These are phyloP conservation scores for Bassia scoparia DNA, from an alignment of 148 eudicot genomes.

Conservation along the genomic window DNA sequence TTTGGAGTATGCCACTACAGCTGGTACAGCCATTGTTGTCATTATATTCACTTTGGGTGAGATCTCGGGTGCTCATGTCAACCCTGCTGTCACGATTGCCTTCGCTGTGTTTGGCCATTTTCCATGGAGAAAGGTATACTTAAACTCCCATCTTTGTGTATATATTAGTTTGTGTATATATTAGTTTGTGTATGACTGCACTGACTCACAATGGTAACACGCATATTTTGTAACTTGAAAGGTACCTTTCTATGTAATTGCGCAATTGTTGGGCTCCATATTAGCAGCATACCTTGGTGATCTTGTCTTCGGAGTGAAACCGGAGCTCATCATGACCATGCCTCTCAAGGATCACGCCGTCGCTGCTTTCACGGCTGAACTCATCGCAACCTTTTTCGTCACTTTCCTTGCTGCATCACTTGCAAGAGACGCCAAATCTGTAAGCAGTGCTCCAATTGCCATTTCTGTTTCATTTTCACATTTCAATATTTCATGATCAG, in stretches of 20 bases:
- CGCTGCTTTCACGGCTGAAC: conserved; percentile 73
- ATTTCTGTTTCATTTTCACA: not conserved
- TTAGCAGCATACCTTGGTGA: conserved; percentile 56
- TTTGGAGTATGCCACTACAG: conserved; percentile 64
- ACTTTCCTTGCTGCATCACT: conserved; percentile 63
- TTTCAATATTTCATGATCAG: no score
- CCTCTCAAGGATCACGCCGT: conserved; percentile 43
- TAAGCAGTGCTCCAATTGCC: conserved; percentile 28
- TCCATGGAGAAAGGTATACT: conserved; percentile 64
- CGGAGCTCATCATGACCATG: conserved; percentile 52
- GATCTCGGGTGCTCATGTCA: conserved; percentile 87
- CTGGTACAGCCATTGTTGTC: conserved; percentile 58
- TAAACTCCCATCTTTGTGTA: not conserved
- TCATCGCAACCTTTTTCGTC: conserved; percentile 65
- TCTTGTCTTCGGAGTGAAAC: conserved; percentile 48
- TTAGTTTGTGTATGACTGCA: no score
- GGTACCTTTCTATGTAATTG: conserved; percentile 74
- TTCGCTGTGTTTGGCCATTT: conserved; percentile 73
- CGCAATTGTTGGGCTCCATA: conserved; percentile 65
- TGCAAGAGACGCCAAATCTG: conserved; percentile 51
- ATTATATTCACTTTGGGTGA: conserved; percentile 53
- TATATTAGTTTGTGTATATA: no score
- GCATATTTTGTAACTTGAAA: conserved; percentile 16
- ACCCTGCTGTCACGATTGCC: conserved; percentile 81
- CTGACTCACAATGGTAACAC: not conserved